Percentiles rank a stretch among this genome's conserved stretches.
Evolutionary conservation across 2,329 filamentous ascomycete species (phyloP).

Genomic region (Westerdykella aurantiaca): DNA sequence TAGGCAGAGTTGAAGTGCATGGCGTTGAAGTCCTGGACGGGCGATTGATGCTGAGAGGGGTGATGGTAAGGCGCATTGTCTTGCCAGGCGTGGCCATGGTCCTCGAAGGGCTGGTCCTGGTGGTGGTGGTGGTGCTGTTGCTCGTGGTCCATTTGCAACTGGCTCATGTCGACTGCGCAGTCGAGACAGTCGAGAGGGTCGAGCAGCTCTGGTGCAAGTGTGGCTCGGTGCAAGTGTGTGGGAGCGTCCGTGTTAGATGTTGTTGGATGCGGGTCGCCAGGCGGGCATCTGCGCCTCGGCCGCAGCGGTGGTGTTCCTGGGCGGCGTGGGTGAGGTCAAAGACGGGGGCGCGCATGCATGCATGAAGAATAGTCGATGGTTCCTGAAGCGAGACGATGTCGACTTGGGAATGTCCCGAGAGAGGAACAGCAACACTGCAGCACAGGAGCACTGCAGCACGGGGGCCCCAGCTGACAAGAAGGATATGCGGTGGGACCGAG

Average conservation of each 20-base stretch:
- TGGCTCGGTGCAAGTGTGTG: constrained; percentile 18
- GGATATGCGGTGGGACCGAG: constrained; percentile 18
- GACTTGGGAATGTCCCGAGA: constrained; percentile 2
- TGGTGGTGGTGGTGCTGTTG: constrained; percentile 21
- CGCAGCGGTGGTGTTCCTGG: constrained; percentile 24
- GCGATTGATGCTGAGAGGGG: constrained; percentile 33
- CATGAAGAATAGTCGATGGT: constrained; percentile 23
- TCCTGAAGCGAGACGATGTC: constrained; percentile 29
- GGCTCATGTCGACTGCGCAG: constrained; percentile 31
- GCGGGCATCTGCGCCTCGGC: constrained; percentile 27
- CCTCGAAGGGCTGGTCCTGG: constrained; percentile 31
- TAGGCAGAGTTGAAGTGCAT: constrained; percentile 26
- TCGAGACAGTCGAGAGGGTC: constrained; percentile 2
- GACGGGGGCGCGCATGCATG: constrained; percentile 35
- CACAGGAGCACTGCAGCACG: constrained; percentile 12
- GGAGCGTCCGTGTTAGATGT: constrained; percentile 26
- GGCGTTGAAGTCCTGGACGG: constrained; percentile 37
- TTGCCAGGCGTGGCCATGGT: constrained; percentile 29
- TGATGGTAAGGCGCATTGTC: constrained; percentile 27
- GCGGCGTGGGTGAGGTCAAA: constrained; percentile 27
- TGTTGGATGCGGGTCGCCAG: constrained; percentile 18
- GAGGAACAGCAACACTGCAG: constrained; percentile 1
- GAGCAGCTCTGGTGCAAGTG: constrained; percentile 10
- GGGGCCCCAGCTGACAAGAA: constrained; percentile 26
- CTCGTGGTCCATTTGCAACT: constrained; percentile 40